Percentiles rank a stretch among this genome's conserved stretches.
Evolutionary conservation across 176 grass and related monocot species (phyloP).

Genomic region (Cymbopogon citratus): DNA sequence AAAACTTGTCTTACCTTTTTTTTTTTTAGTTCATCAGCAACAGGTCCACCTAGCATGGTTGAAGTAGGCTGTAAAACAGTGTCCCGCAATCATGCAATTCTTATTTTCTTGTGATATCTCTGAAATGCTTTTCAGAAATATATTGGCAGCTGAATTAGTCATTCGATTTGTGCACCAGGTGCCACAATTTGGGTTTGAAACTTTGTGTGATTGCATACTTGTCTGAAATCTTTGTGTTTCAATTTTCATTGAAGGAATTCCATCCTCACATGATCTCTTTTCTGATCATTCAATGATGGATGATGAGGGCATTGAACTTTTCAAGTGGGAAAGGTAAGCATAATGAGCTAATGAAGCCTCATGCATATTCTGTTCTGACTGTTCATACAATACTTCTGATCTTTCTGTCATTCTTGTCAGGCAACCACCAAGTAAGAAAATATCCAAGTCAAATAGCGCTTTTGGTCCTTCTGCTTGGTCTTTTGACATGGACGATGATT

Average conservation of each 20-base stretch:
- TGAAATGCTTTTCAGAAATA: neutral
- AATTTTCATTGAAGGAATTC: conserved; percentile 28
- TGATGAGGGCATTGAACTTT: conserved; percentile 15
- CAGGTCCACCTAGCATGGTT: neutral
- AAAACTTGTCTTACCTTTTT: neutral
- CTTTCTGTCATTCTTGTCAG: conserved; percentile 24
- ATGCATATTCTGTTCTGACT: conserved; percentile 5
- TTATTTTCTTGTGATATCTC: neutral
- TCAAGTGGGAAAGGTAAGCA: conserved; percentile 48
- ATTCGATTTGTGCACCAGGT: conserved; percentile 1
- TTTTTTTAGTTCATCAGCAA: neutral
- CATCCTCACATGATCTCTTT: conserved; percentile 30
- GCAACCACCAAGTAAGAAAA: conserved; percentile 22
- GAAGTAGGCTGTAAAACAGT: conserved; percentile 1
- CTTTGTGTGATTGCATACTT: neutral
- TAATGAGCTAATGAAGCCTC: conserved; percentile 13
- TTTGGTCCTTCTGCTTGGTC: conserved; percentile 37
- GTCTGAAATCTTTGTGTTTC: neutral
- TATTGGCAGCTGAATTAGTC: neutral
- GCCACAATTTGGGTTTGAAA: neutral
- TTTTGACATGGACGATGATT: conserved; percentile 36
- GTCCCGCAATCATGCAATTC: neutral
- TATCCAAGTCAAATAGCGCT: conserved; percentile 16
- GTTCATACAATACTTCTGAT: conserved; percentile 16
- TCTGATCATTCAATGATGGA: conserved; percentile 26